Base-by-base conservation (phyloP, 148 eudicot species). In the Beta vulgaris region DNA sequence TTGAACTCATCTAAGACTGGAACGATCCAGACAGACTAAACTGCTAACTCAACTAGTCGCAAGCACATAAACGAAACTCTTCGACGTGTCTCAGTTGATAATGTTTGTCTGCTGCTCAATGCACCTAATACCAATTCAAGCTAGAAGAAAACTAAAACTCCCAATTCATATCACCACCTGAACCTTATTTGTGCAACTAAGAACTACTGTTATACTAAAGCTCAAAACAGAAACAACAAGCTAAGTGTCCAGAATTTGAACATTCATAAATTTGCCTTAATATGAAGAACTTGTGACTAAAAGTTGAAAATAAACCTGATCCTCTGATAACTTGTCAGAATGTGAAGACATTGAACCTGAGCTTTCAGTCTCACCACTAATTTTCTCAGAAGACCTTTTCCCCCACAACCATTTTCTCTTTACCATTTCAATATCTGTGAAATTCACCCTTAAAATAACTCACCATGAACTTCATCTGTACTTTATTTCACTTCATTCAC, bases 361-460 rank as follows among this genome's bases (percentile, higher is more conserved):
- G 49, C 86, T 89, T 65, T 91, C 93, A 32, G 84, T 83, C 65
- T 89, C 96, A 63, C 90, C 90, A 40, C 83, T 83, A 63, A 85
- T 86, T 80, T 83, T 89, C 77, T 89, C 93, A 15, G 87, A 84
- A 73, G 90, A 78, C 68, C 74, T 89, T 69, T 82, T 89, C 81
- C 88, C 88, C 97, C 97, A 91, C 76, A 82, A 79, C 93, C 97
- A 91, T 78, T 85, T 91, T 79, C 87, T 87, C 75, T 87, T 87
- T 40, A 87, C 90, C 93, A 89, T 76, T 42, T 76, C 79, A 76
- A 39, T 53, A 14, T 84, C 74, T 71, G 25, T 44, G 66, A 68
- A 26, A 46, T 48, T 29, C 74, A 73, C 25, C 32, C 29, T 60
- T 63, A 58, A 68, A 35, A 58, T 60, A 36, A 43, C 53, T 51